phyloP scores from a whole-genome alignment of 108 stramenopile genomes.

The Bacterosira constricta region DNA sequence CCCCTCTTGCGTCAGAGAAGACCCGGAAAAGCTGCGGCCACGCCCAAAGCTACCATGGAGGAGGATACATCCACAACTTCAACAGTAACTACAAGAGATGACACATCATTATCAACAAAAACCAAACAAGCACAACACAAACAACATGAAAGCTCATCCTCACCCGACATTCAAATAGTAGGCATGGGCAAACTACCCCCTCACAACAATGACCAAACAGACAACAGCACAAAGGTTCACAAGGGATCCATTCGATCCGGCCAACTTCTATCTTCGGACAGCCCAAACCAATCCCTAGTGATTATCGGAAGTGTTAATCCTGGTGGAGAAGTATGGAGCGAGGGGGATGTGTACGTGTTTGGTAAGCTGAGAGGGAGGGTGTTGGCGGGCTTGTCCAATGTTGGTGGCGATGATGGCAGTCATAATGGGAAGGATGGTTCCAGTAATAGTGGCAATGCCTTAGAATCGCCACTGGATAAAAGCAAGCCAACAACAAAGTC shows the following conservation, averaged over 20 bases:
- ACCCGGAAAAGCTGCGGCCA: neutral
- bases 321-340: conserved; percentile 45
- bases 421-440: neutral
- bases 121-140: no score
- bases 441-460: neutral
- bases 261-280: conserved; percentile 36
- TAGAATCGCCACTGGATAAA: no score
- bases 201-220: neutral
- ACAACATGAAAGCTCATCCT: neutral
- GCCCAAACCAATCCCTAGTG: conserved; percentile 35
- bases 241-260: conserved; percentile 45
- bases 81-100: neutral
- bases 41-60: neutral
- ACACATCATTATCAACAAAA: no score
- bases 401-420: neutral
- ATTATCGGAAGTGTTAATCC: conserved; percentile 43
- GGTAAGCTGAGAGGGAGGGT: conserved; percentile 43
- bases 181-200: neutral
- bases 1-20: conserved; percentile 26
- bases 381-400: conserved; percentile 32
- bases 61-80: neutral
- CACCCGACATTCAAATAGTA: neutral
- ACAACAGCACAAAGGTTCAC: conserved; percentile 31
- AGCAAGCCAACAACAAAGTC: neutral
- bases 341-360: conserved; percentile 47